phyloP scores from a whole-genome alignment of 2,329 filamentous ascomycete genomes.

The Penicillium sp. region DNA sequence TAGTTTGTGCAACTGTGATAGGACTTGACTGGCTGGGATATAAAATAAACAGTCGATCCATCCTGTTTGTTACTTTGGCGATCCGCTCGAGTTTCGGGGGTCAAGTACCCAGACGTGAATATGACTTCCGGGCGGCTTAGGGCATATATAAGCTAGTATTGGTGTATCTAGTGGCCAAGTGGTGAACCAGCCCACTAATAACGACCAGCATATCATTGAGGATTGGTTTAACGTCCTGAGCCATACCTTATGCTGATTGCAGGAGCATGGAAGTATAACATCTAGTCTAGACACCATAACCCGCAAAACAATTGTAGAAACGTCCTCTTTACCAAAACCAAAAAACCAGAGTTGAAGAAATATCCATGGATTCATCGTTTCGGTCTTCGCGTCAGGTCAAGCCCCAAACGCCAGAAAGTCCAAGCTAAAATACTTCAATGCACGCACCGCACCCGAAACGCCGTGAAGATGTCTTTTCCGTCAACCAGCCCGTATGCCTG shows the following conservation, averaged over 20 bases:
- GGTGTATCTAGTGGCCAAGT: background rate
- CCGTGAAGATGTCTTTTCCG: conserved; percentile 15
- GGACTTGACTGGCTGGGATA: background rate
- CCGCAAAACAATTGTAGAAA: background rate
- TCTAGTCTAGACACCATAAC: background rate
- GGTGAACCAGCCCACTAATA: background rate
- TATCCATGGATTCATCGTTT: conserved; percentile 5
- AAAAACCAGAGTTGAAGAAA: background rate
- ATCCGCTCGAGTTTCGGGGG: background rate
- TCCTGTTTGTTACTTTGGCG: background rate
- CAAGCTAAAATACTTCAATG: conserved; percentile 18
- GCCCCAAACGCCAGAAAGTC: conserved; percentile 10
- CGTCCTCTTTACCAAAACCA: background rate
- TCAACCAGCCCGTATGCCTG: conserved; percentile 4
- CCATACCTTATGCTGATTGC: background rate
- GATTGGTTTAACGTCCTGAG: background rate
- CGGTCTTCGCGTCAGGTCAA: conserved; percentile 1
- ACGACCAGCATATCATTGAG: background rate
- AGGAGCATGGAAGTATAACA: background rate
- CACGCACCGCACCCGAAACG: conserved; percentile 23
- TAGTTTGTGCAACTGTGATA: background rate
- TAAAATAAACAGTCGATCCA: background rate
- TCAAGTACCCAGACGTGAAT: background rate
- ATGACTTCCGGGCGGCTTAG: background rate
- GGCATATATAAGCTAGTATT: background rate